A percentile compares a stretch with the other conserved stretches of the same genome.
phyloP scores from a whole-genome alignment of 1,284 basidiomycete genomes.

The Mycocalia duriaeana region DNA sequence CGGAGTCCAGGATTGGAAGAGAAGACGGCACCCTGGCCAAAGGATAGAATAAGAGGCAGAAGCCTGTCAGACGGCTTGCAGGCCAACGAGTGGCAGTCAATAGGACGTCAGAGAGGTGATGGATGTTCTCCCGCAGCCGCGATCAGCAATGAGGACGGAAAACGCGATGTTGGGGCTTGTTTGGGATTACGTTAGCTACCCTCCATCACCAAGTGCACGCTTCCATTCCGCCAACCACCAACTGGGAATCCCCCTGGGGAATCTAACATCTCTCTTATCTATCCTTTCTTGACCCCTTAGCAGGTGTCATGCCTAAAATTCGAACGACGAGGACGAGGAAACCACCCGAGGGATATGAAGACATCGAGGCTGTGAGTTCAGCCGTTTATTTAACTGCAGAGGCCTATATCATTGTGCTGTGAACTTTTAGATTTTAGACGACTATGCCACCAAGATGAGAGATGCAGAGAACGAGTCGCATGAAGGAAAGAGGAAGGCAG shows the following conservation, averaged over 20 bases:
- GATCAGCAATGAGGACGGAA: background rate
- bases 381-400: background rate
- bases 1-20: too few relatives aligned
- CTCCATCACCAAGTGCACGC: background rate
- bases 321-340: slow-evolving; percentile 90
- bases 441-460: slow-evolving; percentile 95
- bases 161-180: background rate
- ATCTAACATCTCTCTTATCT: background rate
- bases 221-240: background rate
- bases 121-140: too few relatives aligned
- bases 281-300: background rate
- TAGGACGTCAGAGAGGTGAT: too few relatives aligned
- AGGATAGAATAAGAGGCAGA: too few relatives aligned
- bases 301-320: slow-evolving; percentile 83
- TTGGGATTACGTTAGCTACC: background rate
- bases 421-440: slow-evolving; percentile 72
- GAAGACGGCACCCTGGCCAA: too few relatives aligned
- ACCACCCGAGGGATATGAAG: slow-evolving; percentile 96
- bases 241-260: too few relatives aligned
- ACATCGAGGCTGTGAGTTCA: slow-evolving; percentile 73
- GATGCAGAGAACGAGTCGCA: slow-evolving; percentile 97
- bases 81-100: too few relatives aligned
- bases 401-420: background rate
- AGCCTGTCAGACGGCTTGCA: too few relatives aligned
- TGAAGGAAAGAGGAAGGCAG: slow-evolving; percentile 95